A percentile compares a stretch with the other conserved stretches of the same genome.
These are phyloP conservation scores for Taxillus chinensis DNA, from an alignment of 164 flowering plant species.

Conservation along the genomic window DNA sequence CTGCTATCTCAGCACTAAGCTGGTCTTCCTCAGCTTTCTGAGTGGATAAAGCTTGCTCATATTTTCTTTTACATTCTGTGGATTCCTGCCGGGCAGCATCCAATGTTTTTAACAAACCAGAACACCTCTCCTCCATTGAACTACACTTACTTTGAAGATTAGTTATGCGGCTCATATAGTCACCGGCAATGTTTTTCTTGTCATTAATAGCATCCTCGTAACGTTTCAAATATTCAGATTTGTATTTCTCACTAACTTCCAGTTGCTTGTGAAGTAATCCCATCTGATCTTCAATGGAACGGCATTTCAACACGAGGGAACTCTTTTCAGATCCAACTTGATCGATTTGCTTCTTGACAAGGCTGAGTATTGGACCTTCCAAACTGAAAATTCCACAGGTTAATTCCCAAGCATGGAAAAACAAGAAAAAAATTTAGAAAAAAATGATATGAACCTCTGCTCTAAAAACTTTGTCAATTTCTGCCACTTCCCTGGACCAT, in stretches of 20 bases:
- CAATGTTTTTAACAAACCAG: constrained; percentile 41
- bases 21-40: constrained; percentile 72
- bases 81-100: constrained; percentile 60
- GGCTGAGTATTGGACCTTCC: constrained; percentile 78
- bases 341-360: constrained; percentile 65
- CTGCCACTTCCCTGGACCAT: constrained; percentile 94
- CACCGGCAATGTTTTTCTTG: constrained; percentile 72
- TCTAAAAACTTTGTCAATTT: constrained; percentile 61
- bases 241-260: constrained; percentile 69
- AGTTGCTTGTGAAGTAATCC: constrained; percentile 67
- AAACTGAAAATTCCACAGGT: constrained; percentile 37
- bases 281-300: constrained; percentile 73
- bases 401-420: not conserved
- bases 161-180: constrained; percentile 64
- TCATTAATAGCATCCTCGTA: constrained; percentile 88
- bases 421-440: not conserved
- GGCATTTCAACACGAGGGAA: constrained; percentile 64
- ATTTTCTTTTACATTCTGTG: constrained; percentile 81
- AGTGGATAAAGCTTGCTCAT: constrained; percentile 49
- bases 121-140: constrained; percentile 67
- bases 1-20: constrained; percentile 50
- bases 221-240: constrained; percentile 76
- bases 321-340: constrained; percentile 69
- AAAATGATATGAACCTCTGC: constrained; percentile 48
- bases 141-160: constrained; percentile 56